Evolutionary conservation across 176 grass and related monocot species (phyloP), one percentile per base, ranked within the genome.

Genomic region (Aegilops longissima): DNA sequence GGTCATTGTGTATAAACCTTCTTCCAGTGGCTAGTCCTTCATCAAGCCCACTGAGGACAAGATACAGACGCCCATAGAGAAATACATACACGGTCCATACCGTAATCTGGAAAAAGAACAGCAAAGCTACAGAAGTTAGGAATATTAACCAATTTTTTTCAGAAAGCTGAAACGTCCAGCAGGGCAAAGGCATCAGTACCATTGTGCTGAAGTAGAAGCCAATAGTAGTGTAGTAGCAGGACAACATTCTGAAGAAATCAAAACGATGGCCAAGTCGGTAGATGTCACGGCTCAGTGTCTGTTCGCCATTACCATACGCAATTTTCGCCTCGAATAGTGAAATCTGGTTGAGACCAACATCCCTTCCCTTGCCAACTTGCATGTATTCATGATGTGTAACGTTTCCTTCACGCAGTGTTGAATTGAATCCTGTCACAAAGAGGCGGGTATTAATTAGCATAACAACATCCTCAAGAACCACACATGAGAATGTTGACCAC

Each of bases 201-300:
- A 98, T 78, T 63, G 92, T 96, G 75, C 90, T 98, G 92, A 96
- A 88, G 89, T 98, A 98, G 70, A 98, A 98, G 21, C 94, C 97
- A 76, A 98, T 91, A 16, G 97, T 98, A 30, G 97, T 96, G 23
- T 91, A 98, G 74, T 98, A 98, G 79, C 93, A 98, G 12, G 94
- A 98, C 79, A 98, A 59, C 97, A 98, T 96, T 83, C 90, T 98
- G 88, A 98, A 98, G 80, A 98, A 96, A 87, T 98, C 97, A 94
- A 98, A 96, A 78, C 92, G 92, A 76, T 98, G 97, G 12, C 97
- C 97, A 66, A 98, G 90, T 52, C 88, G 80, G 52, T 98, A 98
- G 29, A 96, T 62, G 16, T 94, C 97, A 11, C 89, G 93, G 67
- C 97, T 98, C 85, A 98, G 63, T 76, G 94, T 96, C 38, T 98